These are phyloP conservation scores for Ehretia macrophylla DNA, from an alignment of 257 asterid genomes.

Conservation along the genomic window DNA sequence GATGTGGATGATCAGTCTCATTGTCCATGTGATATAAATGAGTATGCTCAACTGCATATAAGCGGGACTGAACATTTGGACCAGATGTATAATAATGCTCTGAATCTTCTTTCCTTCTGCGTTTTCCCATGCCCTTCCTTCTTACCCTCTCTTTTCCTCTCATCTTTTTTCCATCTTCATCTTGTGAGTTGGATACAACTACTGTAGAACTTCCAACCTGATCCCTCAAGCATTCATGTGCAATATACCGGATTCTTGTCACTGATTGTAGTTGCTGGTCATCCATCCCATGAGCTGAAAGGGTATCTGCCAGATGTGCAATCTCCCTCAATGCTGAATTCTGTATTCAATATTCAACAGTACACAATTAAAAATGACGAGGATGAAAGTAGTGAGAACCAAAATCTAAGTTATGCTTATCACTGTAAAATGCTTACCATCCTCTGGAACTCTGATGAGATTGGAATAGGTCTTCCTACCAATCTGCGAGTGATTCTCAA, in stretches of 20 bases:
- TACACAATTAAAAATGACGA: constrained; percentile 7
- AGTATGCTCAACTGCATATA: constrained; percentile 32
- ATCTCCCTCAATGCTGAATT: constrained; percentile 78
- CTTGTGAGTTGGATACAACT: constrained; percentile 36
- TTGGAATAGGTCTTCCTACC: constrained; percentile 85
- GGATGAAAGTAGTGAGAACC: not conserved
- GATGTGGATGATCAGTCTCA: constrained; percentile 31
- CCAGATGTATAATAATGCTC: constrained; percentile 40
- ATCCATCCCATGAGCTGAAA: constrained; percentile 85
- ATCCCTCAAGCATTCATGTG: constrained; percentile 76
- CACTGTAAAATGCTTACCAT: constrained; percentile 49
- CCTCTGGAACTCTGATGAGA: constrained; percentile 85
- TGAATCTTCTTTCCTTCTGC: constrained; percentile 65
- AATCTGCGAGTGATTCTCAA: constrained; percentile 60
- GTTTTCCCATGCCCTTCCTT: constrained; percentile 67
- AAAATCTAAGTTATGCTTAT: not conserved
- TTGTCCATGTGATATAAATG: constrained; percentile 34
- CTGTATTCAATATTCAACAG: constrained; percentile 23
- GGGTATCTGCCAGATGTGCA: constrained; percentile 63
- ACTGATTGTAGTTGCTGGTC: constrained; percentile 70
- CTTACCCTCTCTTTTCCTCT: constrained; percentile 88
- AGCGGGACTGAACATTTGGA: constrained; percentile 32
- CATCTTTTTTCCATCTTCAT: constrained; percentile 45
- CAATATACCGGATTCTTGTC: constrained; percentile 59
- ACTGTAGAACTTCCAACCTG: constrained; percentile 41